Base-by-base conservation (phyloP, 352 stramenopile species). In the Globisporangium uncinulatum region DNA sequence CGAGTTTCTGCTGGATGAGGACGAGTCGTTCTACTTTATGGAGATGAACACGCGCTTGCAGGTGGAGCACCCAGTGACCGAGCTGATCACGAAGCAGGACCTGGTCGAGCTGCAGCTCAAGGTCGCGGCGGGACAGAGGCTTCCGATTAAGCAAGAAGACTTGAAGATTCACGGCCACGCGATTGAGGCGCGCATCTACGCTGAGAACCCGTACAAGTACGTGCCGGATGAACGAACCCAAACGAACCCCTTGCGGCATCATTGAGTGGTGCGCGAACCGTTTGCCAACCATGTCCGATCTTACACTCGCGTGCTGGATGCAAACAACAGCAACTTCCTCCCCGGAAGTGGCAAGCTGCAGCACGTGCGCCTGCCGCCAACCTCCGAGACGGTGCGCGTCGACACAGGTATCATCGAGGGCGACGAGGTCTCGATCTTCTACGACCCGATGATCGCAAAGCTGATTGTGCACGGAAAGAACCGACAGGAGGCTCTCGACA, bases 1-100 rank as follows among this genome's bases (percentile, higher is more conserved):
- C 36, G 92, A 98, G 71, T 98, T 98, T 63, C 74, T 98, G 21
- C 59, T 96, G 46, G 92, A 98, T 66, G 75, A 92, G 39, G 77
- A 92, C 61, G 83, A 94, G 56, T 86, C 79, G 24, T 98, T 98
- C 60, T 98, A 97, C 64, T 98, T 98, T 58, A 96, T 98, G 86
- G 93, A 98, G 65, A 98, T 98, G 90, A 98, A 98, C 81, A 98
- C 92, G 37, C 89, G 92, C 21, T 71, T 98, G n/a, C 92, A 98
- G 71, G 92, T 98, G 15, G 87, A 97, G 63, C 91, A 97, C 61
- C 87, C 87, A 0, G 88, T 97, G 41, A 97, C 91, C 6, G 90
- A 97, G 73, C 79, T 96, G 54, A 92, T 97, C 66, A 97, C 86
- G 0, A 67, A 84, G 47, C 79, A 87, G 58, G 87, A 96, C 59